Conservation (phyloP, 768 basidiomycete species). For the Candolleomyces efflorescens region DNA sequence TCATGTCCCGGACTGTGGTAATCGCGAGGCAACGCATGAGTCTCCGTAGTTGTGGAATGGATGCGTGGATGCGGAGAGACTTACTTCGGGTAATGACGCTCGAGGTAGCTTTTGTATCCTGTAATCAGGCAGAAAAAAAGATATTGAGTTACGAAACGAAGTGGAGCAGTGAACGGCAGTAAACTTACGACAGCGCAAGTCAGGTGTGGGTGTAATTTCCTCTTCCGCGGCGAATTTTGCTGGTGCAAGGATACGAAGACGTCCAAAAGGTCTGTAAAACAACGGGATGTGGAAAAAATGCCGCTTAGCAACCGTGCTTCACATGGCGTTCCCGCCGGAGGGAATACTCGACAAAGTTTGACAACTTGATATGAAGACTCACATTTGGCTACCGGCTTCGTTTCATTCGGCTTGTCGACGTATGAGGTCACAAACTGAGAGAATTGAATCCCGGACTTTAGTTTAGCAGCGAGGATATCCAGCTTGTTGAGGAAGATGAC, state of each 20-base stretch:
- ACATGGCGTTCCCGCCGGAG: neutral
- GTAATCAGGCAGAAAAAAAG: constrained; percentile 5
- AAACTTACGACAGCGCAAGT: constrained; percentile 55
- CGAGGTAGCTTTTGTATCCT: constrained; percentile 28
- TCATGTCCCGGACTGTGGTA: neutral
- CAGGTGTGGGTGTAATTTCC: constrained; percentile 49
- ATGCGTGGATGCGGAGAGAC: neutral
- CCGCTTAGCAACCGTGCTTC: too few relatives aligned
- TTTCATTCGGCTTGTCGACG: constrained; percentile 46
- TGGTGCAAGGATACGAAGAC: constrained; percentile 48
- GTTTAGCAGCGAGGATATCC: constrained; percentile 54
- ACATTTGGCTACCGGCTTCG: constrained; percentile 52
- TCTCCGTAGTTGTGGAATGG: neutral
- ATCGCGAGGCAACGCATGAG: neutral
- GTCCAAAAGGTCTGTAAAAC: constrained; percentile 41
- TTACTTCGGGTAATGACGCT: neutral
- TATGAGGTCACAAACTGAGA: constrained; percentile 54
- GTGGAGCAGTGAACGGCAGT: neutral
- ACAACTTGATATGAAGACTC: constrained; percentile 15
- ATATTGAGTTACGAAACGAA: constrained; percentile 12
- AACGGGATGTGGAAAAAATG: neutral
- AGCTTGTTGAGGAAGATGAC: constrained; percentile 62
- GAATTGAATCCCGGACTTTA: constrained; percentile 48
- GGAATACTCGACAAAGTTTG: constrained; percentile 2
- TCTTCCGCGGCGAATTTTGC: constrained; percentile 41